Conservation (phyloP, 2,329 filamentous ascomycete species). For the Dactylellina sp. region DNA sequence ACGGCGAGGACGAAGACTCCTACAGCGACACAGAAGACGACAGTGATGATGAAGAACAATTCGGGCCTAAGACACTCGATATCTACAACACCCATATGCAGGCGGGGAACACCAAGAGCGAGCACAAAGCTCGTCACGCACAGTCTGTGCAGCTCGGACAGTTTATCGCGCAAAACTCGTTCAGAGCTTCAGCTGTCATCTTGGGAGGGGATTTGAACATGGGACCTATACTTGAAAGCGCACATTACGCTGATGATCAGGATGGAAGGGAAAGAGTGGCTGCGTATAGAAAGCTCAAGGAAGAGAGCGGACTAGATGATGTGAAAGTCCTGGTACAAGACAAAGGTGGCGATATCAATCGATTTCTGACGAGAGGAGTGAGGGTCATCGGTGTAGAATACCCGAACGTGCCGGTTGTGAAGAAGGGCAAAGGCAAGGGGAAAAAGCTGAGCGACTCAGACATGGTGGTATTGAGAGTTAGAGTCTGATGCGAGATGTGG, state of each 20-base stretch:
- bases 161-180: constrained; percentile 53
- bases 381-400: constrained; percentile 42
- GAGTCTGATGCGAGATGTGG: constrained; percentile 15
- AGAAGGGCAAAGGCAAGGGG: constrained; percentile 33
- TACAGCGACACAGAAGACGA: constrained; percentile 23
- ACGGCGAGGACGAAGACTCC: constrained; percentile 4
- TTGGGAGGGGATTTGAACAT: constrained; percentile 48
- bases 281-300: constrained; percentile 37
- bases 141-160: constrained; percentile 52
- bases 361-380: constrained; percentile 48
- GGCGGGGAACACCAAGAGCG: constrained; percentile 31
- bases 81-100: constrained; percentile 56
- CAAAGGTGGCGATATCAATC: constrained; percentile 53
- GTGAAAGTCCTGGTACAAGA: constrained; percentile 48
- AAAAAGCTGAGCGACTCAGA: constrained; percentile 54
- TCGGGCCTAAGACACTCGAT: constrained; percentile 45
- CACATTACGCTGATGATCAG: constrained; percentile 38
- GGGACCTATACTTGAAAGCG: constrained; percentile 52
- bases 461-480: constrained; percentile 44
- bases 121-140: constrained; percentile 38
- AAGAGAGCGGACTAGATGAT: constrained; percentile 45
- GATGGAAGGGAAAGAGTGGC: constrained; percentile 49
- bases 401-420: constrained; percentile 34
- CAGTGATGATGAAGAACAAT: constrained; percentile 25
- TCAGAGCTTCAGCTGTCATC: constrained; percentile 45